Conservation (phyloP, 148 eudicot species). For the Pharnaceum exiguum region DNA sequence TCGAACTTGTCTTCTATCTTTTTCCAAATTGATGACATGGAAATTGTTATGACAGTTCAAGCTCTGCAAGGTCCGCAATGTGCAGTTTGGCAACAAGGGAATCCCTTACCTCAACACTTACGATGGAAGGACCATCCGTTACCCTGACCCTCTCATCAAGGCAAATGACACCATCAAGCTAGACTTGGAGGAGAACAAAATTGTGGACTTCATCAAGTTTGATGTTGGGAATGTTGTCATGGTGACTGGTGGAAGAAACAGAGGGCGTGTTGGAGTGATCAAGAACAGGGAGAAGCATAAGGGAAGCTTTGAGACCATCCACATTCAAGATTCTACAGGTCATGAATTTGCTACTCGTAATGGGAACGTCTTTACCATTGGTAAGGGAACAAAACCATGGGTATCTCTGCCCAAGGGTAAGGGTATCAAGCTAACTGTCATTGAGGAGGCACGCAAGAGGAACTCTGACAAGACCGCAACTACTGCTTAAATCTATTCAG, state of each 20-base stretch:
- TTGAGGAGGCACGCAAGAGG: constrained; percentile 49
- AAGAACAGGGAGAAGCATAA: constrained; percentile 63
- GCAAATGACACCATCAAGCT: constrained; percentile 56
- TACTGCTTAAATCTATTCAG: not conserved
- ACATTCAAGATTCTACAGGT: constrained; percentile 50
- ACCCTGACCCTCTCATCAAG: constrained; percentile 55
- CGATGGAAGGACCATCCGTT: constrained; percentile 56
- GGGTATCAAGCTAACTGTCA: constrained; percentile 54
- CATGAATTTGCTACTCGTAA: constrained; percentile 69
- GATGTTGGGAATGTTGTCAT: constrained; percentile 57
- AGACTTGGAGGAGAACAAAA: constrained; percentile 43
- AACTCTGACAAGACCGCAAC: constrained; percentile 14
- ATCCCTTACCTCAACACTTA: constrained; percentile 58
- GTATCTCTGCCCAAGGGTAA: constrained; percentile 63
- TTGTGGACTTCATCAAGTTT: constrained; percentile 46
- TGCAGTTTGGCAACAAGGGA: constrained; percentile 53
- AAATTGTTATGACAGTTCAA: constrained; percentile 34
- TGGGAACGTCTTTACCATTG: constrained; percentile 47
- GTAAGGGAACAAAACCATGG: constrained; percentile 60
- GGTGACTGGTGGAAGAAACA: constrained; percentile 65
- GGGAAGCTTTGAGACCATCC: constrained; percentile 65
- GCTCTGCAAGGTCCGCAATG: constrained; percentile 57
- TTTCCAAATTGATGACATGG: no score
- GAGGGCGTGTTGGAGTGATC: constrained; percentile 53
- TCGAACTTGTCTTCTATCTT: no score